Evolutionary conservation across 2,329 filamentous ascomycete species (phyloP).

Genomic region (Pezizomycotina sp.): DNA sequence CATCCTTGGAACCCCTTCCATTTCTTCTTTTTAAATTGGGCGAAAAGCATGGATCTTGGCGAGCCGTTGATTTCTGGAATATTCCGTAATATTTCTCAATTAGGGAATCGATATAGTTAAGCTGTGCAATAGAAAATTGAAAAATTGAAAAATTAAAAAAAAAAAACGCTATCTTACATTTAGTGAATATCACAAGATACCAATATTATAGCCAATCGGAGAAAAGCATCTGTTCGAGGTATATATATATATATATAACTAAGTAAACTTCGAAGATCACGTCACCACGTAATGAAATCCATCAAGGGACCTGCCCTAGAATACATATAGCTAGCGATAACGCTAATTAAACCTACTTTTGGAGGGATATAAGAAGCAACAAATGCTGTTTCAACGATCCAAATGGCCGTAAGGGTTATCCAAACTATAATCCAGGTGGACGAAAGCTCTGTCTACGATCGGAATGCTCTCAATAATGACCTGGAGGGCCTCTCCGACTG

Average conservation of each 20-base stretch:
- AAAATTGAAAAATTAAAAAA: constrained; percentile 1
- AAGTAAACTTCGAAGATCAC: constrained; percentile 1
- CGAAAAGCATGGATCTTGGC: too few species aligned
- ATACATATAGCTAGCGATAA: too few species aligned
- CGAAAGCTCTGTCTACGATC: constrained; percentile 53
- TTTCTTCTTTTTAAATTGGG: too few species aligned
- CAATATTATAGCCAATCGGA: not conserved
- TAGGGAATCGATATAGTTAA: too few species aligned
- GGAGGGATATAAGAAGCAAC: too few species aligned
- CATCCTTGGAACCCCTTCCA: too few species aligned
- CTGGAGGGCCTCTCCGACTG: constrained; percentile 60
- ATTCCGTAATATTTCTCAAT: too few species aligned
- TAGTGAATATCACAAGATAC: constrained; percentile 2
- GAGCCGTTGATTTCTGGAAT: too few species aligned
- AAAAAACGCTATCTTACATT: not conserved
- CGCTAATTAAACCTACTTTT: too few species aligned
- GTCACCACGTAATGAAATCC: not conserved
- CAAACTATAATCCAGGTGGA: constrained; percentile 23
- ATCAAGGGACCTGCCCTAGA: not conserved
- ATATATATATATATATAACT: not conserved
- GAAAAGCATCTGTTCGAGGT: not conserved
- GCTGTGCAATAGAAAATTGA: constrained; percentile 1
- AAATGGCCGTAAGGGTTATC: constrained; percentile 23
- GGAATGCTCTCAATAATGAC: constrained; percentile 75
- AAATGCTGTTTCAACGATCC: constrained; percentile 14